Evolutionary conservation across 495 filamentous ascomycete genomes (phyloP), one percentile per base, ranked within the genome.

Genomic region (Penicillium mononematosum): DNA sequence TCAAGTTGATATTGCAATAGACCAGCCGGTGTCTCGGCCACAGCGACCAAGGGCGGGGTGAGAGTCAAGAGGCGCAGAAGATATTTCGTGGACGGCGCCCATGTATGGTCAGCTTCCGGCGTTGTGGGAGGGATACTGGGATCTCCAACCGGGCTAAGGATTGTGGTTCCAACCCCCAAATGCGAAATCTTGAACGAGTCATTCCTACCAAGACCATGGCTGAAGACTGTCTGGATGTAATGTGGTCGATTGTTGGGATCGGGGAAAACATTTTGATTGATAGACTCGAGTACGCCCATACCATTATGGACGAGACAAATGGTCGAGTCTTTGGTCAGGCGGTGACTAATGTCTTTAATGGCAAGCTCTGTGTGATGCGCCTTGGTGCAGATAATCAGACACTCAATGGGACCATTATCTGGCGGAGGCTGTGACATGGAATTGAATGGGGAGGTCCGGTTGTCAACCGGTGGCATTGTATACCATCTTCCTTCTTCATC

Each of bases 231-330:
- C 12, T 89, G 69, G 43, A 96, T 77, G 61, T 92, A 96, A 42
- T 83, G 78, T 2, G 94, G 94, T 22, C 91, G 81, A 0, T 62
- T 71, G 5, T 62, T 56, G 2, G 82, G 78, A 62, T 91, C 78
- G 0, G 83, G 79, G 63, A 96, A 98, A 12, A 93, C 62, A 2
- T 73, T 53, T 10, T 79, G 61, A 59, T 89, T 89, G 19, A 96
- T 72, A 36, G 81, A 77, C n/a, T 96, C 90, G 27, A 91, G 72
- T 3, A 87, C 69, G 2, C 92, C 93, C 75, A 98, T 82, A 5
- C 91, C 92, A 46, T 93, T 89, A 50, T 95, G 88, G 5, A 96
- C 64, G 22, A 98, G 83, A 39, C 88, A 79, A 31, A 98, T 80
- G 0, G 92, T 92, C 3, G 91, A 91, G 14, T 82, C 74, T 4